Evolutionary conservation across 2,329 filamentous ascomycete species (phyloP), one percentile per base, ranked within the genome.

Genomic region (Trichoderma guizhouense): DNA sequence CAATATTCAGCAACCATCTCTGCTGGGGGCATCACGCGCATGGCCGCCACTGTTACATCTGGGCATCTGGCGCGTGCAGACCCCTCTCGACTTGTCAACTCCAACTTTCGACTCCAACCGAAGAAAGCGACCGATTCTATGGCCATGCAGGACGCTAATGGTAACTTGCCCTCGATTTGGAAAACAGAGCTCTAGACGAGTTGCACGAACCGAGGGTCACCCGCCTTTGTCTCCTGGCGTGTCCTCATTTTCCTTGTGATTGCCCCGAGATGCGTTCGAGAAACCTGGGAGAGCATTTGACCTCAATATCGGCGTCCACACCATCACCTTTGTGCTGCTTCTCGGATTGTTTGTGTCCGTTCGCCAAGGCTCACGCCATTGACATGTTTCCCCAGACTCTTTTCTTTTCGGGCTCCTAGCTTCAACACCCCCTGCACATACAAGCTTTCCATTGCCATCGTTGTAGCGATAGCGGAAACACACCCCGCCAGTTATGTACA

Each of bases 151-250:
- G 53, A 18, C 65, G 65, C 65, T 68, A 68, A 47, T 15, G 2
- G 21, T 4, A n/a, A 7, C 2, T 64, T 26, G 1, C 7, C 36
- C 39, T 51, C 43, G 14, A 61, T 12, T 21, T 28, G 34, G 32
- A 43, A 21, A 34, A 12, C 51, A 61, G 9, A n/a, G 36, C 15
- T 26, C 26, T 61, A 51, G 66, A 34, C n/a, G 9, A n/a, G 24
- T 28, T 64, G 18, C 32, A 30, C 43, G 69, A 65, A 21, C 69
- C 61, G 69, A 71, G 60, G 51, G 61, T 18, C 61, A 71, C 43
- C 61, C 69, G 47, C 47, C 30, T 34, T 26, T n/a, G 34, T 65
- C 69, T 57, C n/a, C 8, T 47, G 32, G 43, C 7, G 5, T 24
- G 30, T 14, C 14, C 30, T 15, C 2, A 8, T 14, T 65, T 65